A percentile compares a stretch with the other conserved stretches of the same genome.
phyloP scores from a whole-genome alignment of 2,329 filamentous ascomycete genomes.

The Colletotrichum caudatum region DNA sequence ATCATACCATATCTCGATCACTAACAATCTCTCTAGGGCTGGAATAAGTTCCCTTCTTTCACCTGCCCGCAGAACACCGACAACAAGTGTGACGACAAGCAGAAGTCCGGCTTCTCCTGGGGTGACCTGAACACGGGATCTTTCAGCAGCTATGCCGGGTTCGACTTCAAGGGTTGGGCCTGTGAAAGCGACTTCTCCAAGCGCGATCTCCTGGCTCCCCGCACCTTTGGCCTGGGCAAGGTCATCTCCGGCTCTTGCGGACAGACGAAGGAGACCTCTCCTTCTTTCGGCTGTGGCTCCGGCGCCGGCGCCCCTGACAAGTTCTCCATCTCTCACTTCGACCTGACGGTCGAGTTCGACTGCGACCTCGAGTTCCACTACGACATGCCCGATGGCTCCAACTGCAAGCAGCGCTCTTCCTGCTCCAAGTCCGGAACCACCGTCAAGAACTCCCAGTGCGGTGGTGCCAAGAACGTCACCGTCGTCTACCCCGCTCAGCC shows the following conservation, averaged over 20 bases:
- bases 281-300: conserved; percentile 68
- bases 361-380: conserved; percentile 88
- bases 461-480: conserved; percentile 85
- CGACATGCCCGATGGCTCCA: conserved; percentile 83
- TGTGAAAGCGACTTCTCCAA: conserved; percentile 72
- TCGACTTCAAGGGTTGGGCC: conserved; percentile 78
- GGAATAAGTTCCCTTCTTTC: conserved; percentile 59
- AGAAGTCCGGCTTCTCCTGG: conserved; percentile 80
- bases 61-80: conserved; percentile 77
- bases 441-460: conserved; percentile 88
- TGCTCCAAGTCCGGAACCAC: conserved; percentile 77
- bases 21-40: conserved; percentile 39
- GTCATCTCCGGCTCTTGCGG: conserved; percentile 69
- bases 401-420: conserved; percentile 80
- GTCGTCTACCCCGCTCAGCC: conserved; percentile 73
- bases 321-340: conserved; percentile 82
- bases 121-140: conserved; percentile 68
- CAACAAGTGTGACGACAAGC: conserved; percentile 80
- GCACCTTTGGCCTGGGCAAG: conserved; percentile 65
- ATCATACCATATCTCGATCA: conserved; percentile 1
- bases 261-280: conserved; percentile 59
- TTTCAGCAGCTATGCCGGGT: conserved; percentile 77
- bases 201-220: conserved; percentile 67
- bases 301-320: conserved; percentile 57
- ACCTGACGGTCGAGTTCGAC: conserved; percentile 80